Evolutionary conservation across 345 rosid genomes (phyloP), one percentile per base, ranked within the genome.

Genomic region (Eucalyptus leucophloia): DNA sequence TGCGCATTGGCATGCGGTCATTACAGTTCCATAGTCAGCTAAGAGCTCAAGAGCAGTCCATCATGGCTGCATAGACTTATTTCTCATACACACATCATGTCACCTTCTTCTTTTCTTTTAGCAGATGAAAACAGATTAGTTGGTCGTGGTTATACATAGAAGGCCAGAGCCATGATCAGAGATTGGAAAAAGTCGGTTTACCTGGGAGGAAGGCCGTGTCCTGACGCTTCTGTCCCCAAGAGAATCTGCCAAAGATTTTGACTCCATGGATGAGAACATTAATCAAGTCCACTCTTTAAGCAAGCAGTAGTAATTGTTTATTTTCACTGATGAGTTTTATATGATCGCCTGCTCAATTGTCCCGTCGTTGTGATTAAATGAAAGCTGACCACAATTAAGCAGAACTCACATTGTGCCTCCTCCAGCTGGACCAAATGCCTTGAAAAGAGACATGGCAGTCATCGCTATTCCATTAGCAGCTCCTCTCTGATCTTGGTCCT

Each of bases 401-500:
- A 32, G 56, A 62, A 89, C 94, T 94, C 91, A 94, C 96, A 92
- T 26, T 32, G 90, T 88, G 42, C 96, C 96, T 56, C 94, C 96
- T 67, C 89, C 94, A 34, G 94, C 94, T 67, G 96, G 96, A 88
- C 95, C 95, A 32, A 67, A 89, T 17, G 95, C 94, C 89, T 94
- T 93, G 91, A 89, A 93, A 86, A 93, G 85, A 26, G 96, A 94
- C 93, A 93, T 89, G 44, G 87, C 91, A 11, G 95, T 93, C 94
- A 94, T 93, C 21, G 95, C 89, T 67, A 94, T 86, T 67, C 96
- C 96, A 67, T 93, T 93, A 40, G 95, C 96, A 53, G 94, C 94
- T 91, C 95, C 95, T 92, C 95, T 93, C 89, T 95, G 95, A 91
- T 88, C 87, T 87, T 94, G 95, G 34, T 92, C 95, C 95, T 95